Evolutionary conservation across 2,329 filamentous ascomycete genomes (phyloP).

Genomic region (Trichoderma semiorbis): DNA sequence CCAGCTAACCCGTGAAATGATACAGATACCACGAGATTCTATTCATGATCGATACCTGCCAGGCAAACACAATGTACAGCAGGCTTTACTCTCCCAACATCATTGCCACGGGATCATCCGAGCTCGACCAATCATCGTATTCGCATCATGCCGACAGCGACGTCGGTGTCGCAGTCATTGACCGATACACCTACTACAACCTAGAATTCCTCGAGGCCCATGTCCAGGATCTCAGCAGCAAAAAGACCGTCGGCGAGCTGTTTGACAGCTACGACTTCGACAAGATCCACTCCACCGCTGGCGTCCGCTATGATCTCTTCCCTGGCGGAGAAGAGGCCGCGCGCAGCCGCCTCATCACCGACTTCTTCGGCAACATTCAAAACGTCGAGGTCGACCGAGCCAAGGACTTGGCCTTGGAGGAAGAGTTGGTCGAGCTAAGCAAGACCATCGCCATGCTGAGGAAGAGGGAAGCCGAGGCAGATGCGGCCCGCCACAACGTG

Average conservation of each 20-base stretch:
- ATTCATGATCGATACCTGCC: conserved; percentile 99
- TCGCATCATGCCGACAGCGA: conserved; percentile 98
- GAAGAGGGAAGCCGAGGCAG: conserved; percentile 45
- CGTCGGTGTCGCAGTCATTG: conserved; percentile 95
- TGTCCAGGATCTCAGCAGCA: conserved; percentile 78
- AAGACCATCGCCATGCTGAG: conserved; percentile 57
- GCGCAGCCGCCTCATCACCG: conserved; percentile 78
- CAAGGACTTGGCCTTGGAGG: conserved; percentile 57
- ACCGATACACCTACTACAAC: conserved; percentile 98
- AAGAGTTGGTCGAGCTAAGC: conserved; percentile 76
- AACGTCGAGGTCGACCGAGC: conserved; percentile 82
- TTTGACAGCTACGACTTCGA: conserved; percentile 95
- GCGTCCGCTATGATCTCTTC: conserved; percentile 94
- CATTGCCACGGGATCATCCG: conserved; percentile 93
- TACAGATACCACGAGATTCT: conserved; percentile 87
- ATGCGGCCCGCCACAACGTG: conserved; percentile 30
- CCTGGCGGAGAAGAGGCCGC: conserved; percentile 75
- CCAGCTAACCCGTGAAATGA: background rate
- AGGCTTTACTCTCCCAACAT: conserved; percentile 98
- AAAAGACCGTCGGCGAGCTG: conserved; percentile 86
- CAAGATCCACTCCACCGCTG: conserved; percentile 91
- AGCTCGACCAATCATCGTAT: conserved; percentile 94
- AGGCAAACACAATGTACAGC: conserved; percentile 98
- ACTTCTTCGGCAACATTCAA: conserved; percentile 98
- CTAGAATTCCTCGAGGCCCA: conserved; percentile 93